A percentile compares a stretch with the other conserved stretches of the same genome.
phyloP scores from a whole-genome alignment of 345 rosid species.

The Boechera stricta region DNA sequence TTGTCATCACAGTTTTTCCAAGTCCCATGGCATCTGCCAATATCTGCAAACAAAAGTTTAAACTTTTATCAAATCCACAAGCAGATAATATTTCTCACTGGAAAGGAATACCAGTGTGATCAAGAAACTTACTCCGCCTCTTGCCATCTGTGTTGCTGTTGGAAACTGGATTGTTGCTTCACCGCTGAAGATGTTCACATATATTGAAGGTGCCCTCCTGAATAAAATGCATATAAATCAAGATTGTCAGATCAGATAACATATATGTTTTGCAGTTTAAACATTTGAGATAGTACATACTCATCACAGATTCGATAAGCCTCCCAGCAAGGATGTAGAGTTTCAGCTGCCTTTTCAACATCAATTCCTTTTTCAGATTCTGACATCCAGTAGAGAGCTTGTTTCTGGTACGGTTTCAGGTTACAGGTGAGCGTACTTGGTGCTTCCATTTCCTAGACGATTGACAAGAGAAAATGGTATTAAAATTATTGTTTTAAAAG shows the following conservation, averaged over 20 bases:
- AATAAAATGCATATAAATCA: not conserved
- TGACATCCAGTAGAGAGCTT: conserved; percentile 76
- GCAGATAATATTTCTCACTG: not conserved
- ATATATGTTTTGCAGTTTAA: not conserved
- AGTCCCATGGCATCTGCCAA: conserved; percentile 87
- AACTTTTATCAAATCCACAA: not conserved
- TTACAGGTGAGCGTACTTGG: conserved; percentile 57
- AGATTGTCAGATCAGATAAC: not conserved
- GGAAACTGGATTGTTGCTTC: conserved; percentile 76
- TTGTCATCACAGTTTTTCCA: conserved; percentile 82
- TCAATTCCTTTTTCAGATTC: conserved; percentile 63
- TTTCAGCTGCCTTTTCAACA: conserved; percentile 59
- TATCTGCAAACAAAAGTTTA: conserved; percentile 47
- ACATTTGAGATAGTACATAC: conserved; percentile 45
- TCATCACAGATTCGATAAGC: conserved; percentile 68
- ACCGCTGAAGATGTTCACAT: conserved; percentile 65
- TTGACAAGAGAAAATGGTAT: conserved; percentile 6
- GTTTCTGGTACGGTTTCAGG: conserved; percentile 72
- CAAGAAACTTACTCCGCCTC: conserved; percentile 65
- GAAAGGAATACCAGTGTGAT: conserved; percentile 7
- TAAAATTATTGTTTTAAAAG: not conserved
- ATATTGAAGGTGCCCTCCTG: conserved; percentile 70
- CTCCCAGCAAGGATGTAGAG: conserved; percentile 74
- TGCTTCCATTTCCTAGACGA: conserved; percentile 68
- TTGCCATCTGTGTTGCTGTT: conserved; percentile 67